phyloP scores from a whole-genome alignment of 2,329 filamentous ascomycete species.

The Apiospora pterosperma region DNA sequence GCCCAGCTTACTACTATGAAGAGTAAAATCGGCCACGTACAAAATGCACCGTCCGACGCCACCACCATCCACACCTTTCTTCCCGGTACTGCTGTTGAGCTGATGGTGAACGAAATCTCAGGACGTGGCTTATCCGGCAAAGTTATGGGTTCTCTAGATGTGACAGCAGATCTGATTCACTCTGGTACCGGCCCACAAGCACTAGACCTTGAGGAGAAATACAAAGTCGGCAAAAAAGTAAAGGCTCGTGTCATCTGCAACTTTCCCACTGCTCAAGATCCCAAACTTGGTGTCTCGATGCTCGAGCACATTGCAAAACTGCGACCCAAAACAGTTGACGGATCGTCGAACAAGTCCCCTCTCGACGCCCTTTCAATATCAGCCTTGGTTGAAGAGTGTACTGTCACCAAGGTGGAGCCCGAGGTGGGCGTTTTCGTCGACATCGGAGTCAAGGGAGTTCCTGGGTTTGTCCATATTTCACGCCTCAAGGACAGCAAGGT shows the following conservation, averaged over 20 bases:
- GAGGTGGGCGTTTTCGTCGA: slow-evolving; percentile 80
- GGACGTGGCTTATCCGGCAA: slow-evolving; percentile 79
- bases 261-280: slow-evolving; percentile 73
- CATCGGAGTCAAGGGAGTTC: slow-evolving; percentile 62
- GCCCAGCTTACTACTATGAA: slow-evolving; percentile 79
- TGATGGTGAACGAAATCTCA: slow-evolving; percentile 75
- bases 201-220: slow-evolving; percentile 70
- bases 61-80: slow-evolving; percentile 88
- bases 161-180: slow-evolving; percentile 86
- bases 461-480: slow-evolving; percentile 94
- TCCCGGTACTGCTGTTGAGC: slow-evolving; percentile 84
- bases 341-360: slow-evolving; percentile 43
- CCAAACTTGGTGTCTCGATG: slow-evolving; percentile 83
- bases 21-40: slow-evolving; percentile 63
- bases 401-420: slow-evolving; percentile 74
- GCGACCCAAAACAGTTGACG: slow-evolving; percentile 40
- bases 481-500: slow-evolving; percentile 86
- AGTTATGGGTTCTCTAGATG: slow-evolving; percentile 86
- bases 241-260: slow-evolving; percentile 86
- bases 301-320: slow-evolving; percentile 79
- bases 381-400: slow-evolving; percentile 72
- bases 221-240: slow-evolving; percentile 79
- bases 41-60: slow-evolving; percentile 67
- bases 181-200: slow-evolving; percentile 71
- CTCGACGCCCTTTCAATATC: slow-evolving; percentile 65